A percentile compares a stretch with the other conserved stretches of the same genome.
Evolutionary conservation across 1,284 basidiomycete genomes (phyloP).

Genomic region (Lignosus rhinocerotis): DNA sequence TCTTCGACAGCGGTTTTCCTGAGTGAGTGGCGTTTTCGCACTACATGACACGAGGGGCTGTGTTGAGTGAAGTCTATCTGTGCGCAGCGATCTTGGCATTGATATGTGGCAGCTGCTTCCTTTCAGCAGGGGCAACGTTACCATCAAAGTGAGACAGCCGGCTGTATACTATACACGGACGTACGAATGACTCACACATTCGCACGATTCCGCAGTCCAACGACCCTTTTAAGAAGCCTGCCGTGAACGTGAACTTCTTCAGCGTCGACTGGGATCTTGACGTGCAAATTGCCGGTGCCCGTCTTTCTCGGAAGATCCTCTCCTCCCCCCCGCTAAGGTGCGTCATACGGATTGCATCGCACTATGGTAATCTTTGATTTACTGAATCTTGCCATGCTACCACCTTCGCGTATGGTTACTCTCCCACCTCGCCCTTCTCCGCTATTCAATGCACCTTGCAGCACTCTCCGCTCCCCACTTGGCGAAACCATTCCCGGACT

Average conservation of each 20-base stretch:
- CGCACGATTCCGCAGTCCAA: conserved; percentile 33
- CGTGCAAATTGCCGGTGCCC: conserved; percentile 48
- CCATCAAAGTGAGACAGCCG: conserved; percentile 40
- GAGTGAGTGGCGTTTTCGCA: conserved; percentile 1
- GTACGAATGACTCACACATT: not conserved
- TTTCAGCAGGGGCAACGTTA: conserved; percentile 52
- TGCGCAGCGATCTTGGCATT: conserved; percentile 40
- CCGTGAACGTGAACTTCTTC: conserved; percentile 52
- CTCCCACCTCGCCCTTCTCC: not conserved
- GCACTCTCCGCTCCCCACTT: conserved; percentile 12
- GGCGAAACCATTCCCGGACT: conserved; percentile 44
- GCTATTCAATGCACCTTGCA: not conserved
- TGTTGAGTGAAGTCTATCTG: conserved; percentile 23
- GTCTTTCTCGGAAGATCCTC: conserved; percentile 47
- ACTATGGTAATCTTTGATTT: not conserved
- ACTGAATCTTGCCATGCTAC: not conserved
- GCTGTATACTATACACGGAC: not conserved
- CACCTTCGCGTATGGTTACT: not conserved
- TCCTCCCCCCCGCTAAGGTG: conserved; percentile 37
- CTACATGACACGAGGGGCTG: not conserved
- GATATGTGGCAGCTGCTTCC: conserved; percentile 55
- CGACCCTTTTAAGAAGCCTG: conserved; percentile 47
- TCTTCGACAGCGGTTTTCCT: conserved; percentile 31
- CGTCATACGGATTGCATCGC: not conserved
- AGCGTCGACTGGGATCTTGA: conserved; percentile 47